Conservation (phyloP, 352 stramenopile genomes). For the Thalassiosira mediterranea region DNA sequence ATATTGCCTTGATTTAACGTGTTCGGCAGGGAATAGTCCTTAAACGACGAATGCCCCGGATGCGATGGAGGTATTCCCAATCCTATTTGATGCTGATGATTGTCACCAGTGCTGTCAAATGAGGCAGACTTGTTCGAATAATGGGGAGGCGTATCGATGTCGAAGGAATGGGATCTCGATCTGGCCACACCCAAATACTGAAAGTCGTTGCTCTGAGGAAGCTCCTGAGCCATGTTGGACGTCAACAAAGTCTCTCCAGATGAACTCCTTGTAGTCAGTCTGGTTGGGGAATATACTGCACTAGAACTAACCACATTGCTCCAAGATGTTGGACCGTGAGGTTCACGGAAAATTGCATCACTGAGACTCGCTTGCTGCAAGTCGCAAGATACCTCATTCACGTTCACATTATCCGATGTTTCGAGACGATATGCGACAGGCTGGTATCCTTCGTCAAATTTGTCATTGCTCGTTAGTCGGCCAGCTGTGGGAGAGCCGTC, state of each 20-base stretch:
- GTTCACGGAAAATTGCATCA: conserved; percentile 23
- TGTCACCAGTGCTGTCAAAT: neutral
- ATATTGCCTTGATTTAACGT: too few relatives aligned
- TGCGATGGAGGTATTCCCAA: conserved; percentile 23
- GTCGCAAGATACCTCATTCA: neutral
- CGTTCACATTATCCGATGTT: neutral
- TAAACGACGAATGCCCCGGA: too few relatives aligned
- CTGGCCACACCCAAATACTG: too few relatives aligned
- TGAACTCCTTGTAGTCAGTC: conserved; percentile 16
- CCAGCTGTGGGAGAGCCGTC: neutral
- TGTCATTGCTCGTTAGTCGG: neutral
- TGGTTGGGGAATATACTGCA: neutral
- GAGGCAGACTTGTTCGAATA: neutral
- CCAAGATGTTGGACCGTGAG: conserved; percentile 36
- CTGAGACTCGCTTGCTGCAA: conserved; percentile 3
- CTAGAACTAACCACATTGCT: conserved; percentile 41
- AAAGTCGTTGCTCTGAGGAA: neutral
- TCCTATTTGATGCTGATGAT: neutral
- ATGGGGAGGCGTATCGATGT: too few relatives aligned
- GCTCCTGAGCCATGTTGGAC: conserved; percentile 26
- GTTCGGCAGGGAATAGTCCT: too few relatives aligned
- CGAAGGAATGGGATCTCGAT: too few relatives aligned
- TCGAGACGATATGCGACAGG: conserved; percentile 2
- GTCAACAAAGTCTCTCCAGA: conserved; percentile 44
- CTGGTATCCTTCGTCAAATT: neutral